These are phyloP conservation scores for Kitagawia praeruptora DNA, from an alignment of 129 eudicot genomes.

Conservation along the genomic window DNA sequence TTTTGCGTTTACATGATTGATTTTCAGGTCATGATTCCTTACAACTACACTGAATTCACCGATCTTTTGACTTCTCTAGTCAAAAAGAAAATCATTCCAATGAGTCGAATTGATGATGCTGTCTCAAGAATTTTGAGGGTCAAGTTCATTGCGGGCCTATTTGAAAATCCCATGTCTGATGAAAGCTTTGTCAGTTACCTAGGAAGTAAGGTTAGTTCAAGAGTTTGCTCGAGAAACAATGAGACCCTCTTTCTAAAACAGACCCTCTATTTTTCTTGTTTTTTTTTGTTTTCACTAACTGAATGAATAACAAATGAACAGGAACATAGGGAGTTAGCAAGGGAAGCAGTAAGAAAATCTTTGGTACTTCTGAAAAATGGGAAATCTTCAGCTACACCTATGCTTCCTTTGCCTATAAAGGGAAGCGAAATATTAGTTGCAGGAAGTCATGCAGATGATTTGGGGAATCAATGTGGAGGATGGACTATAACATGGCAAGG, in stretches of 20 bases:
- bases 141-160: slow-evolving; percentile 64
- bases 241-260: background rate
- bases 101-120: slow-evolving; percentile 73
- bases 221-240: background rate
- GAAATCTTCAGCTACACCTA: background rate
- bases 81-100: slow-evolving; percentile 39
- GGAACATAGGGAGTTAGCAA: slow-evolving; percentile 15
- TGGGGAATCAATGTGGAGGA: slow-evolving; percentile 14
- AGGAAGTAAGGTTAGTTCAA: slow-evolving; percentile 49
- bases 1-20: background rate
- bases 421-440: background rate
- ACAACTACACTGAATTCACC: slow-evolving; percentile 49
- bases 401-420: slow-evolving; percentile 17
- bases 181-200: slow-evolving; percentile 45
- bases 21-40: slow-evolving; percentile 69
- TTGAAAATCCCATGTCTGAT: slow-evolving; percentile 74
- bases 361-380: slow-evolving; percentile 12
- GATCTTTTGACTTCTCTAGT: slow-evolving; percentile 39
- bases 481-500: slow-evolving; percentile 17
- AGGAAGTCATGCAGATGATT: slow-evolving; percentile 13
- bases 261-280: background rate
- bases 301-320: background rate
- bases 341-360: slow-evolving; percentile 17
- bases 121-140: slow-evolving; percentile 62
- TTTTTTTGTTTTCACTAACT: background rate